Base-by-base conservation (phyloP, 2,329 filamentous ascomycete genomes). In the Aspergillus piperis region DNA sequence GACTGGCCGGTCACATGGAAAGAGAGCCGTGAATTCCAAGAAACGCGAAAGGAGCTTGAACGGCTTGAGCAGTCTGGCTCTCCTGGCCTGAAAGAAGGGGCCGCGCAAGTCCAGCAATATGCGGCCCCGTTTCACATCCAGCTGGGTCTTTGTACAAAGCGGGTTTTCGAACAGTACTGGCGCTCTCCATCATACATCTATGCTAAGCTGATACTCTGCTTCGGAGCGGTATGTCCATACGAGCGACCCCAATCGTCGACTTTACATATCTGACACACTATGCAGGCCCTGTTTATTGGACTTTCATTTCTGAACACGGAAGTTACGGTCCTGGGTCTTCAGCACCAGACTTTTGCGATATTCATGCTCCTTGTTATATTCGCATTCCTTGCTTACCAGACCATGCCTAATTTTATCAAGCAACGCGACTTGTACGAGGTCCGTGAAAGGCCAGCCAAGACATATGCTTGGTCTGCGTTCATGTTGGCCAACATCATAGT, bases 141-240 rank as follows among this genome's bases (percentile, higher is more conserved):
- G 74, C 78, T 92, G 32, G 77, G 74, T 55, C 81, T 86, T 68
- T 90, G 91, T 54, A 83, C 85, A 10, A 73, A 81, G 64, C 90
- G 91, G 68, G 88, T 92, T 25, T 93, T 94, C 80, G 85, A 92
- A 73, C 90, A 94, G 74, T 94, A 93, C 82, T 96, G 90, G 90
- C 88, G 91, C 61, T 91, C 88, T 0, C 91, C 91, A 0, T 84
- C 86, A 6, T 95, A 96, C 79, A 91, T 96, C 74, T 64, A 92
- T 79, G 87, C 89, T 69, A 95, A 95, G 81, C 73, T 83, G 1
- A 78, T 83, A 1, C 85, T 94, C 15, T 90, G 88, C 25, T 32
- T 47, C 15, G 53, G 52, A 41, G 52, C 52, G 15, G 52, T 54
- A 44, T 6, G 47, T 50, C 4, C 71, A 77, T 47, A 10, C 39